Base-by-base conservation (phyloP, 306 rosid species). In the Pyrus bretschneideri region DNA sequence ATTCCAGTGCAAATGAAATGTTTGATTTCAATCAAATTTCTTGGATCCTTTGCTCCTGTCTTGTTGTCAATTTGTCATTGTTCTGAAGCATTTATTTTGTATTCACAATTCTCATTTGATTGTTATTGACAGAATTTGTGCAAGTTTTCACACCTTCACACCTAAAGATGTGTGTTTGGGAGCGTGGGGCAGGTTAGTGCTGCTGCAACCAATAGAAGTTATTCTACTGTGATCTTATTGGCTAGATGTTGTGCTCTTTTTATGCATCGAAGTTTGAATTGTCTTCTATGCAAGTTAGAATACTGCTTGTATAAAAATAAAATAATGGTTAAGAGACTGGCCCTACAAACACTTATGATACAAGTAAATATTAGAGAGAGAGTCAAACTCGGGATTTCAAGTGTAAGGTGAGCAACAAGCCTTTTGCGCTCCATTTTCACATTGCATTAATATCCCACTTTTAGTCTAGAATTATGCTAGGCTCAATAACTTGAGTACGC, bases 131-230 rank as follows among this genome's bases (percentile, higher is more conserved):
- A 95, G 97, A 95, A 85, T 95, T 95, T 84, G 97, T 92, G 75
- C 91, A 92, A 92, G 91, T 92, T 65, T 81, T 89, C 80, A 85
- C 97, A 49, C 70, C 82, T 58, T 88, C 91, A 75, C 97, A 92
- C 72, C 83, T 95, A 73, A 95, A 92, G 83, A 95, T 95, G 97
- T 90, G 96, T 76, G 99, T 92, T 74, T 90, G 99, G 99, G 99
- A 90, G 89, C 96, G 97, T 30, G 97, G 97, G 21, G 97, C 96
- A 88, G 99, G 99, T 95, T 74, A 59, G 91, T 78, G 61, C 79
- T 69, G 9, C 11, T 23, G 33, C 22, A 15, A 27, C 59, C n/a
- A 31, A 42, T 38, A 31, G 64, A 60, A 54, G 21, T 60, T 3
- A 54, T 52, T 52, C 12, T 21, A 12, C 54, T 67, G 3, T 33